Conservation (phyloP, 2,329 filamentous ascomycete species). For the Trichocomaceae sp. region DNA sequence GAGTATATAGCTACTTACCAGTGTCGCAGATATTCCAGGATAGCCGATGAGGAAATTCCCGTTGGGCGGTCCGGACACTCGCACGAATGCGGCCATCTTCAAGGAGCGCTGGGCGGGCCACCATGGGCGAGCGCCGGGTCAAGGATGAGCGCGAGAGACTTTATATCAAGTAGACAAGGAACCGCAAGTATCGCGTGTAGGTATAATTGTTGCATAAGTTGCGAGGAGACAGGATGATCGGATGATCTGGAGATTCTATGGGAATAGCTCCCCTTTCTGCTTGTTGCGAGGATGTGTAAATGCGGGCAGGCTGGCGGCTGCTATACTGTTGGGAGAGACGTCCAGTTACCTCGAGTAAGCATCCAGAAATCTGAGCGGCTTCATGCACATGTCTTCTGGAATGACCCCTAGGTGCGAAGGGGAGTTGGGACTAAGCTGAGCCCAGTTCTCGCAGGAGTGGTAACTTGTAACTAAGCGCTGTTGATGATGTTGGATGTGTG, state of each 20-base stretch:
- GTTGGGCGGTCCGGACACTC: slow-evolving; percentile 95
- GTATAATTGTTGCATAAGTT: slow-evolving; percentile 3
- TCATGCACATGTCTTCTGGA: background rate
- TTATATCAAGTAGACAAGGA: background rate
- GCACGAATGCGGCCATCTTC: slow-evolving; percentile 72
- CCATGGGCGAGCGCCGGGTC: slow-evolving; percentile 25
- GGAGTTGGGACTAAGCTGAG: background rate
- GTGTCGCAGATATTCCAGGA: slow-evolving; percentile 91
- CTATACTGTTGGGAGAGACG: background rate
- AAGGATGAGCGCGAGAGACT: background rate
- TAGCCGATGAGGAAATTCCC: slow-evolving; percentile 95
- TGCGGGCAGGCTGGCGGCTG: background rate
- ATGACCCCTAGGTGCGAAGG: background rate
- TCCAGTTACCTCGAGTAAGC: background rate
- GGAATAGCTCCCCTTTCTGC: background rate
- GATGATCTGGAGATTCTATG: background rate
- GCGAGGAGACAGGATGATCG: too few species aligned
- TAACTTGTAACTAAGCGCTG: too few species aligned
- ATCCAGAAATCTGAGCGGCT: background rate
- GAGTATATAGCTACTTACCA: slow-evolving; percentile 57
- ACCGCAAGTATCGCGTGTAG: background rate
- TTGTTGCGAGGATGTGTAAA: background rate
- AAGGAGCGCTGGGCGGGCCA: slow-evolving; percentile 32
- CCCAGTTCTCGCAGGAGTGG: background rate
- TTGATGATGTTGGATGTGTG: slow-evolving; percentile 4